These are phyloP conservation scores for Xylaria sp. DNA, from an alignment of 2,329 filamentous ascomycete genomes.

Conservation along the genomic window DNA sequence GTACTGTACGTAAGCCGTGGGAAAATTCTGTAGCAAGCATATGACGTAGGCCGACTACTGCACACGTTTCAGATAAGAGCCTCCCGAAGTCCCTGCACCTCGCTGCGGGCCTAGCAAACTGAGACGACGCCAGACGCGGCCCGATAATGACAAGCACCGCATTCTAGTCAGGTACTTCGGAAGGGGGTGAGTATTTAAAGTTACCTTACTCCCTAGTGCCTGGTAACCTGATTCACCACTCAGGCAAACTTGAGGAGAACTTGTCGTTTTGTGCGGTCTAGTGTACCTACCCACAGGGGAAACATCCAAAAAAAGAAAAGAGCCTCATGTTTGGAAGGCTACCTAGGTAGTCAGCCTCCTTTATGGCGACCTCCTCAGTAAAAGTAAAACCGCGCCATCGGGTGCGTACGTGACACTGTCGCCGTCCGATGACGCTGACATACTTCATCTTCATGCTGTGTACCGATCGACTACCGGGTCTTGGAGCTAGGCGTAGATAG, in stretches of 20 bases:
- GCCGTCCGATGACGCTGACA: not conserved
- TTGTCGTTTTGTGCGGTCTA: too few relatives aligned
- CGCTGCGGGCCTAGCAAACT: slow-evolving; percentile 11
- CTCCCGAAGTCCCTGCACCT: not conserved
- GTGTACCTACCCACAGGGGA: too few relatives aligned
- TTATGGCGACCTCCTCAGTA: not conserved
- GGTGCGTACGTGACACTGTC: not conserved
- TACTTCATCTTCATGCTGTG: not conserved
- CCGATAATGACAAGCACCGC: slow-evolving; percentile 4
- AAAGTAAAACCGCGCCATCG: not conserved
- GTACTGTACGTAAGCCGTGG: too few relatives aligned
- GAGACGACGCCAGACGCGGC: slow-evolving; percentile 13
- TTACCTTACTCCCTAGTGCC: not conserved
- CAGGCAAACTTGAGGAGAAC: too few relatives aligned
- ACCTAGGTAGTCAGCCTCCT: not conserved
- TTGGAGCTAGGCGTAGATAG: not conserved
- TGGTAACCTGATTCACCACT: not conserved
- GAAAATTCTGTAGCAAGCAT: too few relatives aligned
- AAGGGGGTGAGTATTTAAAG: too few relatives aligned
- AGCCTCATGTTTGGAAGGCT: not conserved
- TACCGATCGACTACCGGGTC: not conserved
- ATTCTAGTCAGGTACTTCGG: not conserved
- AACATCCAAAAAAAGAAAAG: too few relatives aligned
- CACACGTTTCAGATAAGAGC: slow-evolving; percentile 15
- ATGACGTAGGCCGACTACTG: slow-evolving; percentile 27